Percentiles rank a stretch among this genome's conserved stretches.
These are phyloP conservation scores for Corynascus novoguineensis DNA, from an alignment of 495 filamentous ascomycete species.

Conservation along the genomic window DNA sequence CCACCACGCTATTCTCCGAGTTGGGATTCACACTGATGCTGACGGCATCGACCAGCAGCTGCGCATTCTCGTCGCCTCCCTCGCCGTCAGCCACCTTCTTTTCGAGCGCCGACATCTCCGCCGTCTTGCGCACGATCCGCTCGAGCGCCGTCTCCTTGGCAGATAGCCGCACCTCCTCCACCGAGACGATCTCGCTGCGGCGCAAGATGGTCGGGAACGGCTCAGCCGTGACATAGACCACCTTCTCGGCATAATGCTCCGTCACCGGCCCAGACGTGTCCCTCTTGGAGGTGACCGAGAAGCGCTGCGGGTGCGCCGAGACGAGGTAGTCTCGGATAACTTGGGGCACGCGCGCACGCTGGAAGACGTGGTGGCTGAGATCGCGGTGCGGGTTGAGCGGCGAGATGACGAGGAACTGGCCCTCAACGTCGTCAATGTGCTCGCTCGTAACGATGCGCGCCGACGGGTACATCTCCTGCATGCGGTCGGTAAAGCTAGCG, in stretches of 20 bases:
- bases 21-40: conserved; percentile 62
- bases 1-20: conserved; percentile 64
- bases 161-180: conserved; percentile 56
- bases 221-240: conserved; percentile 76
- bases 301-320: conserved; percentile 62
- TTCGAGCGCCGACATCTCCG: conserved; percentile 71
- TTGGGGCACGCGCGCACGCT: conserved; percentile 75
- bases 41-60: conserved; percentile 65
- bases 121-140: conserved; percentile 83
- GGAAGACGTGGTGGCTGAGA: conserved; percentile 77
- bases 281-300: conserved; percentile 66
- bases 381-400: conserved; percentile 77
- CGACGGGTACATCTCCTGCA: conserved; percentile 84
- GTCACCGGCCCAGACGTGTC: conserved; percentile 58
- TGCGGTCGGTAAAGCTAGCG: conserved; percentile 79
- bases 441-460: conserved; percentile 73
- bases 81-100: conserved; percentile 71
- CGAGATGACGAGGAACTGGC: conserved; percentile 85
- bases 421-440: conserved; percentile 73
- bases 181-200: conserved; percentile 73
- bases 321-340: conserved; percentile 81
- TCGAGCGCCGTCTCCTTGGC: conserved; percentile 86
- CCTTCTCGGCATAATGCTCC: conserved; percentile 79
- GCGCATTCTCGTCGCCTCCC: conserved; percentile 50
- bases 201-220: conserved; percentile 87